These are phyloP conservation scores for Ceratonia siliqua DNA, from an alignment of 306 rosid genomes.

Conservation along the genomic window DNA sequence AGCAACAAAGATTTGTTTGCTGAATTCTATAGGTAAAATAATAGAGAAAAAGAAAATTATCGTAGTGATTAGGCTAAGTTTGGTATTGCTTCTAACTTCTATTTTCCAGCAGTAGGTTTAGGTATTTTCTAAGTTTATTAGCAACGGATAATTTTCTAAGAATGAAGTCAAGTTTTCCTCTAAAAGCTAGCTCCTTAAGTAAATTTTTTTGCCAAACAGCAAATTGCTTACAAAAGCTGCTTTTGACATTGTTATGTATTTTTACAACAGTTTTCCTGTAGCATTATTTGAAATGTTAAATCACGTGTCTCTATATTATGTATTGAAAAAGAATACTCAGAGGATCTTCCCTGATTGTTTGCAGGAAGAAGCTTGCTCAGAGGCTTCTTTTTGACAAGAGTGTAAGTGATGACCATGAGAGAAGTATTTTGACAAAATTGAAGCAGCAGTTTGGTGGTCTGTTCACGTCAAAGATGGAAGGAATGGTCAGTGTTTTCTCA, in stretches of 20 bases:
- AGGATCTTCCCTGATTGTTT: conserved; percentile 18
- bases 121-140: not conserved
- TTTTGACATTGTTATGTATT: not conserved
- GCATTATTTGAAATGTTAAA: not conserved
- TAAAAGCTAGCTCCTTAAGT: not conserved
- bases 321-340: conserved; percentile 1
- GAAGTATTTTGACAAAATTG: conserved; percentile 69
- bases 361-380: conserved; percentile 85
- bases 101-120: not conserved
- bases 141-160: not conserved
- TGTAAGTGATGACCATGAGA: conserved; percentile 85
- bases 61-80: not conserved
- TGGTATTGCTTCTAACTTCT: not conserved
- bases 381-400: conserved; percentile 82
- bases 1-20: conserved; percentile 86
- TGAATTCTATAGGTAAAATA: conserved; percentile 61
- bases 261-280: not conserved
- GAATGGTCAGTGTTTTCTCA: conserved; percentile 66
- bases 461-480: conserved; percentile 93
- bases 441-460: conserved; percentile 89
- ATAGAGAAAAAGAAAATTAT: not conserved
- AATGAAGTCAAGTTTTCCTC: not conserved
- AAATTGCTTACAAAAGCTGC: not conserved
- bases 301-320: not conserved
- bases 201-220: too few species aligned